Base-by-base conservation (phyloP, 768 basidiomycete genomes). In the Podaxis sp. region DNA sequence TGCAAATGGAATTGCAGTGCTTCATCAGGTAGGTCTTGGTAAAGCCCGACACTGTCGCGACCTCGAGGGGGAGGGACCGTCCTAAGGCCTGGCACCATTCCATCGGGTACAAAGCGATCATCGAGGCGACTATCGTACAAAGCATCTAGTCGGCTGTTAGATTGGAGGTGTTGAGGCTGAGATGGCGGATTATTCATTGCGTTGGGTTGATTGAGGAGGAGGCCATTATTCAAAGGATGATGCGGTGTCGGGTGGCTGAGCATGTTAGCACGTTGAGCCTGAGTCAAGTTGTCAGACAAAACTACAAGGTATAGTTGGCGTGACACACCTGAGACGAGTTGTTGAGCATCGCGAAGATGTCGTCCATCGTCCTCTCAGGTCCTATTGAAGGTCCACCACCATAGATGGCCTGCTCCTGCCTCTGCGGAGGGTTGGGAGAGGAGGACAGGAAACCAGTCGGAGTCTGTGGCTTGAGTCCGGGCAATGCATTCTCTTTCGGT, bases 21-120 rank as follows among this genome's bases (percentile, higher is more conserved):
- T 24, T 93, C 91, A 41, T 88, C 87, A 25, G 84, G 67, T 15
- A 81, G 77, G 33, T 91, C 91, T 40, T 82, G 72, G 67, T 83
- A 86, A 59, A 85, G 75, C 3, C 77, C 74, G 37, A 75, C 75
- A 64, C 79, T 78, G 64, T 89, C 86, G 52, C 89, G 80, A 68
- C 76, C 81, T 64, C 89, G 82, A 59, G 86, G 82, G 47, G 86
- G 84, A 52, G 83, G 85, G 41, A 80, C 81, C 33, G 87, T 81
- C 41, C 92, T 87, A 36, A 94, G 80, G 8, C 91, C 93, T 25
- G 93, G 91, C 15, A 94, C 92, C 84, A 94, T 85, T 29, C 89
- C 90, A 74, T 94, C 90, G 9, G 92, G 90, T 25, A 91, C 83
- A 66, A 94, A 94, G 66, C 91, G 82, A 67, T 91, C 90, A 57